Evolutionary conservation across 768 basidiomycete genomes (phyloP).

Genomic region (Pisolithus tinctorius): DNA sequence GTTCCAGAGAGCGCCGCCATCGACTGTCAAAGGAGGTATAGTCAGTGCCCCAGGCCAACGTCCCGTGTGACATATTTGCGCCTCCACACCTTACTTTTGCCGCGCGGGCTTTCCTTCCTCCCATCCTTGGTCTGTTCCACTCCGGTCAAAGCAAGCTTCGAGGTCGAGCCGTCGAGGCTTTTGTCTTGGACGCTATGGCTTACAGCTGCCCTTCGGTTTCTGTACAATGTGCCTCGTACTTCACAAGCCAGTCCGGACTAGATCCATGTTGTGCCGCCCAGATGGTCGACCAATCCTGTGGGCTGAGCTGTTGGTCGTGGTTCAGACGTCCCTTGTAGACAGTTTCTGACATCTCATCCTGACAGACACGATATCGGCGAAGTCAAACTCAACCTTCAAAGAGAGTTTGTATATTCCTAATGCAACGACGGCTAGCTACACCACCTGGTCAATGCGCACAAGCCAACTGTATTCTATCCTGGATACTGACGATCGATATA

Average conservation of each 20-base stretch:
- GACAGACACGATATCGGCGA: constrained; percentile 12
- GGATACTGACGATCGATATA: constrained; percentile 1
- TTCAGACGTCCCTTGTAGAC: background rate
- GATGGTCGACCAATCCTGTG: constrained; percentile 14
- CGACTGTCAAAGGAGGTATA: background rate
- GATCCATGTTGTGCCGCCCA: constrained; percentile 14
- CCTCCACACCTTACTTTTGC: background rate
- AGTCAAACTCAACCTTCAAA: constrained; percentile 5
- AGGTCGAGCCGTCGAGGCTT: no score
- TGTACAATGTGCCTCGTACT: background rate
- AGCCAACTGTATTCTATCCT: background rate
- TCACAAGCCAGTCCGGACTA: background rate
- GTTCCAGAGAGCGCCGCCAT: background rate
- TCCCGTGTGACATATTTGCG: constrained; percentile 3
- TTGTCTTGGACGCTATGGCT: background rate
- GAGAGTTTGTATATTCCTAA: constrained; percentile 16
- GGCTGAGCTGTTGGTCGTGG: constrained; percentile 8
- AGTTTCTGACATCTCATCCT: background rate
- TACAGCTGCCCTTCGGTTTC: background rate
- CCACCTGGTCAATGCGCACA: constrained; percentile 17
- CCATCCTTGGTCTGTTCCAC: background rate
- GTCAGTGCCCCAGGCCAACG: background rate
- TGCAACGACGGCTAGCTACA: constrained; percentile 8
- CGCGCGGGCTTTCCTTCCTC: background rate
- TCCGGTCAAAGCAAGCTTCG: background rate